phyloP scores from a whole-genome alignment of 345 rosid species.

The Rhodamnia argentea region DNA sequence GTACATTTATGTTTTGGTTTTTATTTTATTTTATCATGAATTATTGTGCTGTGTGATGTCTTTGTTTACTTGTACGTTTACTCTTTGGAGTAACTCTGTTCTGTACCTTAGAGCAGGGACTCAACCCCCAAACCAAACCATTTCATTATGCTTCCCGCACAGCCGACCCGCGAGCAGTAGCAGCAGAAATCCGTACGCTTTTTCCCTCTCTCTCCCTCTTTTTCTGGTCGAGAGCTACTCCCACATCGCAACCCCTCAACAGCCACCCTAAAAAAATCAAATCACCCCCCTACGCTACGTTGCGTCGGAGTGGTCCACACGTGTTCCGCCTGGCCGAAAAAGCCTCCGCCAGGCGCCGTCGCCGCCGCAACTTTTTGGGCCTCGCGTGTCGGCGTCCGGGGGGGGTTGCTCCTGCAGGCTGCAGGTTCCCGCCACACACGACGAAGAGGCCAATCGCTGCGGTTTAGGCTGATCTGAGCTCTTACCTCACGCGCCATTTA shows the following conservation, averaged over 20 bases:
- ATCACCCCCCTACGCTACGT: not conserved
- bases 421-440: not conserved
- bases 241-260: not conserved
- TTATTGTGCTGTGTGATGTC: too few relatives aligned
- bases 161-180: not conserved
- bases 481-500: not conserved
- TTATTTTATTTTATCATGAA: too few relatives aligned
- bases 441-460: not conserved
- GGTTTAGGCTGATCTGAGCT: not conserved
- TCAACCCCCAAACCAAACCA: not conserved
- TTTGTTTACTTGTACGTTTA: too few relatives aligned
- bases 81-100: not conserved
- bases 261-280: not conserved
- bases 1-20: too few relatives aligned
- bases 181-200: not conserved
- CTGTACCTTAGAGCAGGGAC: not conserved
- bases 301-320: not conserved
- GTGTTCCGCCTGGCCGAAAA: not conserved
- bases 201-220: too few relatives aligned
- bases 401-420: not conserved
- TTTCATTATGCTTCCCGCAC: not conserved
- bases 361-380: not conserved
- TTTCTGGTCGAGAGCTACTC: not conserved
- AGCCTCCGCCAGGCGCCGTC: not conserved
- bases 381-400: not conserved